Base-by-base conservation (phyloP, 2,329 filamentous ascomycete species). In the Parascedosporium putredinis region DNA sequence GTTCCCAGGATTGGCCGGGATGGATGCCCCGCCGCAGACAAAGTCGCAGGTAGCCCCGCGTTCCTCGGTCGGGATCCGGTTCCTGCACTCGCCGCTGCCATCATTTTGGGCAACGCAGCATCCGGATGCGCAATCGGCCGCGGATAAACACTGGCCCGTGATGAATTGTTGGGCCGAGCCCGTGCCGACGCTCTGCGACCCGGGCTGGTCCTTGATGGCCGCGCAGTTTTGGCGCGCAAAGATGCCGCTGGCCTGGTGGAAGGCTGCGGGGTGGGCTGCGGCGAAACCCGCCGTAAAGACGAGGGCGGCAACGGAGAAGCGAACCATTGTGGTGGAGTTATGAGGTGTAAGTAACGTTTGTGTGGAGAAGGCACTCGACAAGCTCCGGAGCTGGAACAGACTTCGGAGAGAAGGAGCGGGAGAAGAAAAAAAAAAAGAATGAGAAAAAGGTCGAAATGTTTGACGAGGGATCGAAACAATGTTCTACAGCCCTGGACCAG, bases 111-210 rank as follows among this genome's bases (percentile, higher is more conserved):
- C 54, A 16, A 61, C 61, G 33, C 62, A 64, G 56, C 62, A 64
- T n/a, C 49, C 53, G 16, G 61, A 62, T 2, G 56, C 57, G 47
- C 62, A 64, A 50, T 62, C 60, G 14, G 55, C 56, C 36, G 59
- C 44, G 40, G 52, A 52, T 8, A 54, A 12, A 50, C 60, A 62
- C 6, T 47, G 50, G 3, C 59, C 59, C 5, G 57, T 60, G 53
- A 62, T 61, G 53, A 61, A 61, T 49, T 61, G 60, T 44, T 51
- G 42, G 4, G 56, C 59, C 7, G 51, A 34, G 1, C 56, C 59
- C 42, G 54, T 55, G 2, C 59, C 59, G 16, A 60, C 54, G 50
- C 58, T 59, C 49, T 53, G 52, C 24, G 51, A 55, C 2, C 58
- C 59, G 12, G 54, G n/a, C 10, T 51, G 48, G 34, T 55, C 54